Evolutionary conservation across 176 grass and related monocot species (phyloP).

Genomic region (Dactylis glomerata): DNA sequence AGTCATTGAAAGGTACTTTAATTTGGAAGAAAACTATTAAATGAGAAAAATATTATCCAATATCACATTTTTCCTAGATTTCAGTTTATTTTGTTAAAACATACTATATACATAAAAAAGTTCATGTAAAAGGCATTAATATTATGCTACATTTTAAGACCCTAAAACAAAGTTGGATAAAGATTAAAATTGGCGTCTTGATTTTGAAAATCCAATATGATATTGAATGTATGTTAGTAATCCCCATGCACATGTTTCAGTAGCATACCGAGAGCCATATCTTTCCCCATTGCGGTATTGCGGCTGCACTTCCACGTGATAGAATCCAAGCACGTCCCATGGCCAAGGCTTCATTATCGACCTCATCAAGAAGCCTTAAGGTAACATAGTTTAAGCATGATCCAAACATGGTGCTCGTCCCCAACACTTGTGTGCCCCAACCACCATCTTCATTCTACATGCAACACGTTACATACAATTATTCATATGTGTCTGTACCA

Average conservation of each 20-base stretch:
- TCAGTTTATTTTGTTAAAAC: neutral
- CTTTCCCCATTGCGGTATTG: slow-evolving; percentile 43
- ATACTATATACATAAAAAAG: neutral
- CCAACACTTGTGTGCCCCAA: slow-evolving; percentile 28
- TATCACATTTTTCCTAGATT: neutral
- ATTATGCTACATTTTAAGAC: neutral
- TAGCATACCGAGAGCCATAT: slow-evolving; percentile 48
- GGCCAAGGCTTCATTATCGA: neutral
- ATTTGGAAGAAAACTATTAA: neutral
- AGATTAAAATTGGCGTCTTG: no score
- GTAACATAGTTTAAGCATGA: slow-evolving; percentile 36
- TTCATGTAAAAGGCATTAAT: neutral
- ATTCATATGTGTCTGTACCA: neutral
- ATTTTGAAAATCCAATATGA: neutral
- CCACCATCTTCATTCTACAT: slow-evolving; percentile 45
- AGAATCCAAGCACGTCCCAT: slow-evolving; percentile 29
- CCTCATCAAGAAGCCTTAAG: slow-evolving; percentile 32
- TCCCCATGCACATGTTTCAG: neutral
- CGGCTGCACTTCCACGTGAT: slow-evolving; percentile 17
- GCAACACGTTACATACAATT: neutral
- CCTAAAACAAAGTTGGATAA: neutral
- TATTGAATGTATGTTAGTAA: no score
- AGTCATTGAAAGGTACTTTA: neutral
- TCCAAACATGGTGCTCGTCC: slow-evolving; percentile 34
- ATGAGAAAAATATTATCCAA: neutral